Evolutionary conservation across 164 flowering plant genomes (phyloP), one percentile per base, ranked within the genome.

Genomic region (Brasenia schreberi): DNA sequence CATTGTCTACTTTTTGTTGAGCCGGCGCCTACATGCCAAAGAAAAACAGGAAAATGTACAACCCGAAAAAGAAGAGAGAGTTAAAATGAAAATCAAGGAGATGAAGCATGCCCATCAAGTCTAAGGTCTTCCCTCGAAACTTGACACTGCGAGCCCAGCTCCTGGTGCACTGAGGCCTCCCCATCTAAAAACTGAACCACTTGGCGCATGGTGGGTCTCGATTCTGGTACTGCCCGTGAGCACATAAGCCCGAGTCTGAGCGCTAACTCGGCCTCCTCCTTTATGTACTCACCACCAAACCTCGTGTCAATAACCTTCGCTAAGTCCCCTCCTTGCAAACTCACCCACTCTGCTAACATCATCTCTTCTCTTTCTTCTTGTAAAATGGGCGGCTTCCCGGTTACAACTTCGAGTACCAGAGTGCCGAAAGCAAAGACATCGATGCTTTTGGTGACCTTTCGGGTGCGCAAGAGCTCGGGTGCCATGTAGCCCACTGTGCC

Each of bases 211-310:
- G 45, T 59, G 3, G 72, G 72, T 59, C 72, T 65, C 0, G 12
- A 42, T 4, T 17, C 59, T 0, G 49, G 52, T 18, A n/a, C 5
- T 7, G 67, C 19, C 5, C 43, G 64, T 5, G 68, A 65, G 42
- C 72, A 70, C 17, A 70, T 43, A 56, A 70, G 39, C 6, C 72
- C 72, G 16, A 70, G 59, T 68, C 43, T 65, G 44, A 70, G 19
- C 45, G 60, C 72, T 64, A 70, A 60, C 45, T 59, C 64, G 59
- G 65, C 65, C 44, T 70, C 64, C 23, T 65, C 64, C 64, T 14
- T 18, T 19, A 42, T 64, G 27, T 65, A 70, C 0, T 33, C 17
- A 5, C 6, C 19, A 11, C 64, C 68, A 7, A 70, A 16, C 42
- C 42, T 70, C 27, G 64, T 64, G 43, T 61, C 70, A 4, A 43